Evolutionary conservation across 192 early-diverging fungal genomes (phyloP), one percentile per base, ranked within the genome.

Genomic region (Umbelopsis sp.): DNA sequence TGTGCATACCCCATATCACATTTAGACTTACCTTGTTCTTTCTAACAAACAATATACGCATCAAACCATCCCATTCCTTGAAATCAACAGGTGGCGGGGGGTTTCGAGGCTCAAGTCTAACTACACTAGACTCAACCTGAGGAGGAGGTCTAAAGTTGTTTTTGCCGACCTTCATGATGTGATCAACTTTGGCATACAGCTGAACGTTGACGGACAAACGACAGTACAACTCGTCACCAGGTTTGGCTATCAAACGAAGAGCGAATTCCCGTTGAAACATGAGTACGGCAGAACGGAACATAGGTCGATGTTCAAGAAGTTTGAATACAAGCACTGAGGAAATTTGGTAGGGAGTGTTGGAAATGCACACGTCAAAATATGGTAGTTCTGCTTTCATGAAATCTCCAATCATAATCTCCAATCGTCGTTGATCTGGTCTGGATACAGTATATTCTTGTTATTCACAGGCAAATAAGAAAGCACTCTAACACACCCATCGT

Each of bases 231-330:
- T 81, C 84, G 74, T 97, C 95, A 16, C 96, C 96, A 7, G 98
- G 97, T 69, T 94, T 95, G 1, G 98, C 98, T 23, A 96, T 87
- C 18, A 99, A 79, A 23, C 95, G 92, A 67, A 99, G 78, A 12
- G 98, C 97, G 76, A 99, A 99, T 85, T 99, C 98, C 74, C 94
- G 91, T 77, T 99, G 98, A 80, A 99, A 99, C 97, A 98, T 99
- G 73, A 99, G 94, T 49, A 99, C 89, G 6, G 95, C 95, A 58
- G 91, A 92, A 41, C 91, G 85, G 83, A 95, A 95, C 21, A 94
- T 74, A 10, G 96, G 96, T n/a, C 96, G 91, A 75, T 98, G 97
- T 68, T 89, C 91, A 16, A 99, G 84, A 46, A 99, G 85, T 82
- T 99, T 99, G 83, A 99, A 97, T 6, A 93, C 90, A 49, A 99